Base-by-base conservation (phyloP, 805 yeast species). In the Starmera caribaea region DNA sequence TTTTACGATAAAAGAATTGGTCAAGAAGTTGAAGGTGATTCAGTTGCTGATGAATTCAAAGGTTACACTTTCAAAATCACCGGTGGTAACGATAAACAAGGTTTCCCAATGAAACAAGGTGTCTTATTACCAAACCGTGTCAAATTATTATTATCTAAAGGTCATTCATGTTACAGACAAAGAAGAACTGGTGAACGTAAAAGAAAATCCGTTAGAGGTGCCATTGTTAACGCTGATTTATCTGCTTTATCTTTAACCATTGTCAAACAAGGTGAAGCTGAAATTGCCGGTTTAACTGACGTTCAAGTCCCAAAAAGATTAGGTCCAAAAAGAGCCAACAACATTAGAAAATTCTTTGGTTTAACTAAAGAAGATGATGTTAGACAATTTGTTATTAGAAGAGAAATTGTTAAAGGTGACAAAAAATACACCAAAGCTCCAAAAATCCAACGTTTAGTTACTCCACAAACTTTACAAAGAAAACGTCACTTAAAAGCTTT, bases 41-140 rank as follows among this genome's bases (percentile, higher is more conserved):
- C 87, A 53, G 84, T 92, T 62, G 95, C 95, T 66, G 97, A 92
- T 64, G 98, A 94, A 76, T 33, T 90, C 90, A 90, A 88, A 74
- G 98, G 98, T 66, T 92, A 92, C 88, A 71, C 87, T 67, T 89
- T 92, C 85, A 94, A 83, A 79, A 89, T 92, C 71, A 74, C 97
- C 62, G 98, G 98, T 69, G 98, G 98, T 82, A 92, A 92, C 84
- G 98, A 92, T 79, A 92, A 92, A 78, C 98, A 92, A 79, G 98
- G 98, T 78, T 92, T 92, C 96, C 97, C 98, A 76, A 92, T 94
- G 98, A 92, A 89, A 76, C 98, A 94, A 76, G 98, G 98, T 83
- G 98, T 92, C 55, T 76, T 92, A 81, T 92, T 87, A 79, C 97
- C 98, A 74, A 88, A 94, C 81, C 94, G 98, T 82, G 97, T 92